Evolutionary conservation across 192 early-diverging fungal genomes (phyloP).

Genomic region (Coemansia asiatica): DNA sequence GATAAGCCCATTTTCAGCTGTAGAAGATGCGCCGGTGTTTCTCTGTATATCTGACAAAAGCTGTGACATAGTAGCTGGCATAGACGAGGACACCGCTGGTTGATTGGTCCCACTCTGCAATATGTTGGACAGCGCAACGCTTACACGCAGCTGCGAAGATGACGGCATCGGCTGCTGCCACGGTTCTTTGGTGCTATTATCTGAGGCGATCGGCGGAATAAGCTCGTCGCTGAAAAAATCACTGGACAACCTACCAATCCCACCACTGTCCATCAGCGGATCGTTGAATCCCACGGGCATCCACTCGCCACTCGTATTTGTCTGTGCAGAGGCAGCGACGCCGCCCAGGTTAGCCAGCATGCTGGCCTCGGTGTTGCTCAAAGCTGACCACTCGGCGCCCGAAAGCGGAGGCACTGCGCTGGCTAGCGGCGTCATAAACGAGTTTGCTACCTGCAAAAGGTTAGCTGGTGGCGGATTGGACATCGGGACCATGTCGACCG

Average conservation of each 20-base stretch:
- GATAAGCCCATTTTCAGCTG: constrained; percentile 4
- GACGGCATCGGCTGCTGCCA: not conserved
- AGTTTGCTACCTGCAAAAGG: constrained; percentile 38
- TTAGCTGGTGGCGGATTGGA: constrained; percentile 26
- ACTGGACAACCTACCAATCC: constrained; percentile 10
- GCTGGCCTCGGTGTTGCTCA: constrained; percentile 37
- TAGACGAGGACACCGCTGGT: constrained; percentile 4
- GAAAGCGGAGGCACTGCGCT: constrained; percentile 10
- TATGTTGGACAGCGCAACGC: not conserved
- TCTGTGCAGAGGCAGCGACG: constrained; percentile 16
- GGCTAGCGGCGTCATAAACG: constrained; percentile 41
- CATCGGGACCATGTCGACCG: constrained; percentile 49
- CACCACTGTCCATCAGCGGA: not conserved
- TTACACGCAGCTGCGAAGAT: not conserved
- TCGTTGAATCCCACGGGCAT: constrained; percentile 32
- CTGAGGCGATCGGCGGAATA: constrained; percentile 7
- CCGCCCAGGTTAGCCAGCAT: constrained; percentile 47
- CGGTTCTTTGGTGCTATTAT: not conserved
- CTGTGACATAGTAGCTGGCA: not conserved
- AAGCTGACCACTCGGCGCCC: constrained; percentile 22
- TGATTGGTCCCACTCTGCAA: not conserved
- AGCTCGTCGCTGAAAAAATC: constrained; percentile 35
- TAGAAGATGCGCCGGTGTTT: not conserved
- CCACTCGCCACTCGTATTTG: constrained; percentile 18
- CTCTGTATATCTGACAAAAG: not conserved